phyloP scores from a whole-genome alignment of 306 rosid species.

The Arachis stenosperma region DNA sequence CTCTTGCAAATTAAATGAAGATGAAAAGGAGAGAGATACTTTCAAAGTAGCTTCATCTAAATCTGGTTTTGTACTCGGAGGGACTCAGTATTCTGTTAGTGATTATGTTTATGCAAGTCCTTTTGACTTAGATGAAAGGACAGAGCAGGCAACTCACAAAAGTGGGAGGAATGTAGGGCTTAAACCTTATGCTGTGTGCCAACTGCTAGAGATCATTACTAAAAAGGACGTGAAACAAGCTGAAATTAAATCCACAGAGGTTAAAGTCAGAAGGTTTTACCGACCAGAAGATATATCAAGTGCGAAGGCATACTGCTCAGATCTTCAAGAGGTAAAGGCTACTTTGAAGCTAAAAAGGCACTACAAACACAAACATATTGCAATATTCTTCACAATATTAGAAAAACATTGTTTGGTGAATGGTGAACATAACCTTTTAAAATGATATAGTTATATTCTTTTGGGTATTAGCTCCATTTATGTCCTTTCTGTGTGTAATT shows the following conservation, averaged over 20 bases:
- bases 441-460: not conserved
- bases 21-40: constrained; percentile 55
- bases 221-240: constrained; percentile 57
- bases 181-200: constrained; percentile 82
- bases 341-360: constrained; percentile 8
- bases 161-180: constrained; percentile 89
- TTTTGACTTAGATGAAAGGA: constrained; percentile 59
- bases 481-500: not conserved
- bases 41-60: constrained; percentile 61
- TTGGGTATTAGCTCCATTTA: constrained; percentile 16
- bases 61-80: constrained; percentile 60
- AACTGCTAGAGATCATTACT: constrained; percentile 63
- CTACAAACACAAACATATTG: not conserved
- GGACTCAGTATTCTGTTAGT: constrained; percentile 62
- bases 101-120: constrained; percentile 76
- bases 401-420: no score
- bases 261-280: constrained; percentile 81
- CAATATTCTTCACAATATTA: no score
- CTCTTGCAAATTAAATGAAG: constrained; percentile 67
- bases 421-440: not conserved
- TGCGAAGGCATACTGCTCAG: constrained; percentile 67
- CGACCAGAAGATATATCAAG: constrained; percentile 88
- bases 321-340: constrained; percentile 53
- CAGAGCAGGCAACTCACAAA: constrained; percentile 61
- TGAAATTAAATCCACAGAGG: constrained; percentile 54